A percentile compares a stretch with the other conserved stretches of the same genome.
These are phyloP conservation scores for Russula olivacea DNA, from an alignment of 768 basidiomycete genomes.

Conservation along the genomic window DNA sequence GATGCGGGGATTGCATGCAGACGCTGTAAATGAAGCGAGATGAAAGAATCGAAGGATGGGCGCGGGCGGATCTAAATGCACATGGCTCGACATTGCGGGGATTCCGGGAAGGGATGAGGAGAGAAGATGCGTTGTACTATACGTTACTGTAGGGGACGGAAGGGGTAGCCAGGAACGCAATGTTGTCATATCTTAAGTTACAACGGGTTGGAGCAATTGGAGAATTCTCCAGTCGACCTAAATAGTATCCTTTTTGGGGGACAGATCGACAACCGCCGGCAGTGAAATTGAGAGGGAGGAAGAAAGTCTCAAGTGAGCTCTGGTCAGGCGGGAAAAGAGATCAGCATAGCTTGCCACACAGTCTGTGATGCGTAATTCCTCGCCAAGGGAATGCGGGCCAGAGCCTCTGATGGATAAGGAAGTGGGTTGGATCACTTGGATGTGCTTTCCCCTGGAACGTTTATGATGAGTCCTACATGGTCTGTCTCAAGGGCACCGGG, in stretches of 20 bases:
- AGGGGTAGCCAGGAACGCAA: not conserved
- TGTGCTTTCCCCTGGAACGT: not conserved
- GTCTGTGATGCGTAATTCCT: not conserved
- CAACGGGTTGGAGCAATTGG: not conserved
- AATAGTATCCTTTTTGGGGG: constrained; percentile 10
- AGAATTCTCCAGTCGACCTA: constrained; percentile 1
- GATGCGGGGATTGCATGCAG: not conserved
- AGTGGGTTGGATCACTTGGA: not conserved
- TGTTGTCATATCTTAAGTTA: not conserved
- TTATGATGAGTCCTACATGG: not conserved
- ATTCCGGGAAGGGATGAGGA: not conserved
- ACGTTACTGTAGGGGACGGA: not conserved
- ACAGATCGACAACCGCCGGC: not conserved
- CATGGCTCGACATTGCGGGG: not conserved
- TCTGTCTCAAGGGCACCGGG: not conserved
- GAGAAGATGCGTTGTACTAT: too few relatives aligned
- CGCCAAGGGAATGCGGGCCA: not conserved
- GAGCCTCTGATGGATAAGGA: not conserved
- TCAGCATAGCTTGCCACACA: not conserved
- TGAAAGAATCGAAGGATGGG: not conserved
- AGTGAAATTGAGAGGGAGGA: not conserved
- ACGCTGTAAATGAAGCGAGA: not conserved
- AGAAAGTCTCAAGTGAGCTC: not conserved
- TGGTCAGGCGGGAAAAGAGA: not conserved
- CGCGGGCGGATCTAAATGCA: not conserved